Conservation (phyloP, 495 filamentous ascomycete genomes). For the Penicillium psychrofluorescens region DNA sequence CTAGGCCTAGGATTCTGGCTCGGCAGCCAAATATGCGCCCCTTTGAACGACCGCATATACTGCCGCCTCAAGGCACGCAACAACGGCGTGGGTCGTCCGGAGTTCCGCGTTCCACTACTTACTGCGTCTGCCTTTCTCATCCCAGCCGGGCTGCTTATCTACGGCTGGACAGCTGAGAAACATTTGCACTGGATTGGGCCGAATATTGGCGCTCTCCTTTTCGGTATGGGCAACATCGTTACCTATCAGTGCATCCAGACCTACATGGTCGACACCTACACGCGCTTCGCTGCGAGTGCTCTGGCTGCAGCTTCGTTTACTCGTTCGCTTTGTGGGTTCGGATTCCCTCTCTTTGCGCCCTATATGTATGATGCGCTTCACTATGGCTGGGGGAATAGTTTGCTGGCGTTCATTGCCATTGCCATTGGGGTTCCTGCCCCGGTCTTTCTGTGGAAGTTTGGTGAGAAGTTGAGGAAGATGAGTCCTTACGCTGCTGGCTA, state of each 20-base stretch:
- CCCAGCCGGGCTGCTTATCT: conserved; percentile 61
- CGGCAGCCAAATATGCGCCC: conserved; percentile 55
- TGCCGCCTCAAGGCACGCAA: conserved; percentile 51
- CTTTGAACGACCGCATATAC: conserved; percentile 61
- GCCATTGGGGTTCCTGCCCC: conserved; percentile 53
- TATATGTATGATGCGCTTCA: conserved; percentile 50
- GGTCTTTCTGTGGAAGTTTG: conserved; percentile 54
- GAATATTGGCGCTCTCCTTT: conserved; percentile 59
- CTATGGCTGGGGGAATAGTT: conserved; percentile 60
- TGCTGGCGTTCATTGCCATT: conserved; percentile 49
- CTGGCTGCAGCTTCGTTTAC: conserved; percentile 60
- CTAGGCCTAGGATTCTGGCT: conserved; percentile 62
- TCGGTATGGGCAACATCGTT: conserved; percentile 53
- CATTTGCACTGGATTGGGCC: conserved; percentile 64
- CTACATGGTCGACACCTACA: conserved; percentile 74
- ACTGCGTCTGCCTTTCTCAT: conserved; percentile 48
- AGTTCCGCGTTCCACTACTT: conserved; percentile 64
- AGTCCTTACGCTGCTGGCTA: conserved; percentile 61
- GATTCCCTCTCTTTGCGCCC: conserved; percentile 71
- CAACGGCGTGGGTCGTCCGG: conserved; percentile 49
- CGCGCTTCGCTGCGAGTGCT: conserved; percentile 66
- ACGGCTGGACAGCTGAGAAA: conserved; percentile 62
- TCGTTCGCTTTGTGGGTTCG: conserved; percentile 62
- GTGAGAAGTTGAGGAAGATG: conserved; percentile 47
- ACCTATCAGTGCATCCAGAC: conserved; percentile 65